A percentile compares a stretch with the other conserved stretches of the same genome.
Evolutionary conservation across 768 basidiomycete species (phyloP).

Genomic region (Russula ochroleuca): DNA sequence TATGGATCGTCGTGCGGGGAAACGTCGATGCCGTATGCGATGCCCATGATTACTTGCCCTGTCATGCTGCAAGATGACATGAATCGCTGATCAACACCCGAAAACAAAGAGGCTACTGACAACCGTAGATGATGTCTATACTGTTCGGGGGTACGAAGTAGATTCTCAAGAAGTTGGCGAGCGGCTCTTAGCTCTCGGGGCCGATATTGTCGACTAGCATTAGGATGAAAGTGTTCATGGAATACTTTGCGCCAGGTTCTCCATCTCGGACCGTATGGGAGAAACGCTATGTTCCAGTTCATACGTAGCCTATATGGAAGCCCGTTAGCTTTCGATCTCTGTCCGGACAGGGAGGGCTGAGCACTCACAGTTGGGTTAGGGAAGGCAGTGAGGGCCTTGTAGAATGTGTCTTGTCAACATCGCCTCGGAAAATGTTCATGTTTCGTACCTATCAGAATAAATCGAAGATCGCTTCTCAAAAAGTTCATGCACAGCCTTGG

Average conservation of each 20-base stretch:
- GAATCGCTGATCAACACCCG: background rate
- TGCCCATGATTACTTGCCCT: conserved; percentile 27
- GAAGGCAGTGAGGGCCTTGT: conserved; percentile 18
- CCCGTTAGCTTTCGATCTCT: background rate
- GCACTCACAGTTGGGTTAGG: conserved; percentile 20
- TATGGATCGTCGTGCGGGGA: conserved; percentile 27
- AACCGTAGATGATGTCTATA: conserved; percentile 20
- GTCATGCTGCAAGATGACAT: conserved; percentile 16
- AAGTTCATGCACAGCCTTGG: conserved; percentile 22
- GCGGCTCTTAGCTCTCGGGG: conserved; percentile 21
- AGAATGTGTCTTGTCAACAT: background rate
- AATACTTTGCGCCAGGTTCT: conserved; percentile 19
- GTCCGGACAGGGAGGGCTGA: background rate
- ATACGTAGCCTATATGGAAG: conserved; percentile 11
- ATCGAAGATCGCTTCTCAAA: conserved; percentile 27
- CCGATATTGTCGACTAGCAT: conserved; percentile 13
- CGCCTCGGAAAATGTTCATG: background rate
- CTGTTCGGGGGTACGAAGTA: conserved; percentile 17
- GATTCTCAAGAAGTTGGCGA: conserved; percentile 20
- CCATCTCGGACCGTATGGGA: conserved; percentile 20
- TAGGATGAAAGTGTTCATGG: conserved; percentile 21
- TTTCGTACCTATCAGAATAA: conserved; percentile 25
- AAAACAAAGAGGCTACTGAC: conserved; percentile 6
- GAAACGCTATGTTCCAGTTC: conserved; percentile 23
- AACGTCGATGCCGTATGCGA: conserved; percentile 28